Conservation (phyloP, 148 eudicot species). For the Cornus controversa region DNA sequence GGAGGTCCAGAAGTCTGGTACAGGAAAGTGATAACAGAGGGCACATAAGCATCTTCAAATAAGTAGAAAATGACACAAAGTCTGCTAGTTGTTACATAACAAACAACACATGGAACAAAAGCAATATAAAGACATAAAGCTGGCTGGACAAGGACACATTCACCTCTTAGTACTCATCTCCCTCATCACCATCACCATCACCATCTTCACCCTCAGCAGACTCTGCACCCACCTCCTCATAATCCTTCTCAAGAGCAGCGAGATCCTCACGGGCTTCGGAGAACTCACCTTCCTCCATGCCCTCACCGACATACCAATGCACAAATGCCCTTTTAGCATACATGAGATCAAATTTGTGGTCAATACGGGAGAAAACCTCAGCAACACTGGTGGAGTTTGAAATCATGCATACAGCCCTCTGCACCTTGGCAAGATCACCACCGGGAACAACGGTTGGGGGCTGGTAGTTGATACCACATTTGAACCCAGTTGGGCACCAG, state of each 20-base stretch:
- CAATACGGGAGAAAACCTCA: conserved; percentile 29
- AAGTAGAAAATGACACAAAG: too few relatives aligned
- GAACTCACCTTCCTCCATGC: conserved; percentile 34
- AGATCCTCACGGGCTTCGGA: conserved; percentile 31
- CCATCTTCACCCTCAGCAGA: conserved; percentile 28
- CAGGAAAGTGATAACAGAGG: too few relatives aligned
- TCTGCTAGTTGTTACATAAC: too few relatives aligned
- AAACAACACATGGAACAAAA: too few relatives aligned
- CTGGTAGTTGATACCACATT: conserved; percentile 36
- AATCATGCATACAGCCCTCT: conserved; percentile 29
- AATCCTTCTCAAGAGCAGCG: conserved; percentile 31
- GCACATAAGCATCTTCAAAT: too few relatives aligned
- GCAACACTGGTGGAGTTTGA: conserved; percentile 30
- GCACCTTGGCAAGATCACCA: conserved; percentile 31
- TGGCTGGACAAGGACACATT: too few relatives aligned
- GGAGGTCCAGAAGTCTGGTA: too few relatives aligned
- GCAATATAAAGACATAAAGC: too few relatives aligned
- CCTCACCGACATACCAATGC: conserved; percentile 35
- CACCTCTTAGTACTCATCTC: too few relatives aligned
- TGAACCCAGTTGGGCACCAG: conserved; percentile 35
- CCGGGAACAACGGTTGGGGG: conserved; percentile 31
- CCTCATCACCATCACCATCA: too few relatives aligned
- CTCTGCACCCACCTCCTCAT: conserved; percentile 28
- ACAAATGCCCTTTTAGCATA: conserved; percentile 31
- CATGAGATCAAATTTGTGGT: conserved; percentile 30